Percentiles rank a stretch among this genome's conserved stretches.
These are phyloP conservation scores for Boletus pseudopeckii DNA, from an alignment of 768 basidiomycete species.

Conservation along the genomic window DNA sequence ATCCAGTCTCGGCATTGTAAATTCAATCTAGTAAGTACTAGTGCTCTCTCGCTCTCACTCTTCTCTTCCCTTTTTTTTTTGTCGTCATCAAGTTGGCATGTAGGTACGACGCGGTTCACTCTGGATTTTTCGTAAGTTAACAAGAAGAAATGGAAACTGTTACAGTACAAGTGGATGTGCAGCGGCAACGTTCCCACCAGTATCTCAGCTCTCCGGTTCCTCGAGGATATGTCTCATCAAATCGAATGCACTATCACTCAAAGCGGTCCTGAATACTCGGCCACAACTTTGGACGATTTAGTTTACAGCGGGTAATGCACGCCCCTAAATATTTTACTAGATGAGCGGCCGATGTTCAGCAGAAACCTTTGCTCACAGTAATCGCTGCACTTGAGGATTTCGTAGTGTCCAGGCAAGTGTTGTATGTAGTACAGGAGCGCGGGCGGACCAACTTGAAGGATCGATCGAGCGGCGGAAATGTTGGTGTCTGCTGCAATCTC, in stretches of 20 bases:
- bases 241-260: background rate
- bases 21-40: slow-evolving; percentile 24
- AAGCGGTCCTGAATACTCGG: background rate
- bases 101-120: slow-evolving; percentile 10
- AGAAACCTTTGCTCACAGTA: too few species aligned
- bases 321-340: too few species aligned
- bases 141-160: slow-evolving; percentile 6
- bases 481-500: too few species aligned
- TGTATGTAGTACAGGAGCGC: too few species aligned
- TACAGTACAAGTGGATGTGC: slow-evolving; percentile 3
- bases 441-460: too few species aligned
- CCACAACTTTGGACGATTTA: too few species aligned
- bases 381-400: too few species aligned
- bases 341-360: too few species aligned
- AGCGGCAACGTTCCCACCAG: background rate
- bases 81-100: slow-evolving; percentile 17
- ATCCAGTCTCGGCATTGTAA: slow-evolving; percentile 26
- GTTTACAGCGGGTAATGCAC: too few species aligned
- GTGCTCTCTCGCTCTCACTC: slow-evolving; percentile 2
- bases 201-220: background rate
- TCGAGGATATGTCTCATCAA: background rate
- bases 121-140: slow-evolving; percentile 9
- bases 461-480: too few species aligned
- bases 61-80: background rate
- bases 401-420: too few species aligned